Percentiles rank a stretch among this genome's conserved stretches.
Evolutionary conservation across 1,284 basidiomycete species (phyloP).

Genomic region (Coniferiporia weirii): DNA sequence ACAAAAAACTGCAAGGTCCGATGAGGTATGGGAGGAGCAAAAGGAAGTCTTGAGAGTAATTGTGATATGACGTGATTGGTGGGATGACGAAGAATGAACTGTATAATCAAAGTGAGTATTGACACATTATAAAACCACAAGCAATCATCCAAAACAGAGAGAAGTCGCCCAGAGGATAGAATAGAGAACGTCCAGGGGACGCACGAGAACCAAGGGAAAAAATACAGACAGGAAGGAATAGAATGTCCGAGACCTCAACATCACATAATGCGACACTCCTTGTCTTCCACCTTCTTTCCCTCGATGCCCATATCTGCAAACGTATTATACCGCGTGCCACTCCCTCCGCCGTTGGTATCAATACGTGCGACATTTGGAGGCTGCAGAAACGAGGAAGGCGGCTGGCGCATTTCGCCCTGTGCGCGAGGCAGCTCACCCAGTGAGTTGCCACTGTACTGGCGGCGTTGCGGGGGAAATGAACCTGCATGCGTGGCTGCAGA

Average conservation of each 20-base stretch:
- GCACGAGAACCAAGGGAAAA: not conserved
- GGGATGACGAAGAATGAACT: too few species aligned
- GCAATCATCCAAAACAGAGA: too few species aligned
- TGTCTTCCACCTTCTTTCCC: constrained; percentile 69
- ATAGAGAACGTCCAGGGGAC: not conserved
- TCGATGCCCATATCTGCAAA: constrained; percentile 93
- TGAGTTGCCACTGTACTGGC: not conserved
- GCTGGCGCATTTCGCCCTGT: not conserved
- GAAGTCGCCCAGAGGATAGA: too few species aligned
- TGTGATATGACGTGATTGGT: too few species aligned
- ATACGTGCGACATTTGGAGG: not conserved
- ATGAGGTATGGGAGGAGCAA: too few species aligned
- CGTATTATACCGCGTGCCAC: constrained; percentile 56
- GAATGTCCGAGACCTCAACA: not conserved
- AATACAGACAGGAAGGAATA: not conserved
- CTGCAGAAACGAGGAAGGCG: not conserved
- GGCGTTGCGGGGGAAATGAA: not conserved
- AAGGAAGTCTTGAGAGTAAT: too few species aligned
- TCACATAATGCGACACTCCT: constrained; percentile 82
- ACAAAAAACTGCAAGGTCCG: too few species aligned
- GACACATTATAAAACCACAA: too few species aligned
- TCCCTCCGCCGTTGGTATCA: not conserved
- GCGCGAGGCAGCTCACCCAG: not conserved
- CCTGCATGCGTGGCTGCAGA: not conserved
- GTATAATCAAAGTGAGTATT: too few species aligned